phyloP scores from a whole-genome alignment of 257 asterid species.

The Rehmannia glutinosa region DNA sequence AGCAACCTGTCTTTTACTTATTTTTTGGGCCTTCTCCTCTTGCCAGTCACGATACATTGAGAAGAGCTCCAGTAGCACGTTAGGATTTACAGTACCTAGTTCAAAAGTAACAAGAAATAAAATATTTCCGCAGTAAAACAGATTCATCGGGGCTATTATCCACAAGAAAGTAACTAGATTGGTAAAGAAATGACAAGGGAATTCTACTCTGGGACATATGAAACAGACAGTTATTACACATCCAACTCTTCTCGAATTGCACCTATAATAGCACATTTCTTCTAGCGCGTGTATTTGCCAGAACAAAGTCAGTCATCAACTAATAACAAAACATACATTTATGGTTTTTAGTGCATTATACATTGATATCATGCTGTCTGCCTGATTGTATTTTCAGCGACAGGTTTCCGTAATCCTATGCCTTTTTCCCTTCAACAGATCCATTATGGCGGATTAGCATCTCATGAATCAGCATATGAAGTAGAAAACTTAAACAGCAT shows the following conservation, averaged over 20 bases:
- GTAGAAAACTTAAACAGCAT: neutral
- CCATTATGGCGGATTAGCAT: neutral
- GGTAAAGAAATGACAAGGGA: neutral
- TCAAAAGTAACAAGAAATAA: constrained; percentile 22
- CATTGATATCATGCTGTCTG: neutral
- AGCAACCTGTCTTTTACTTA: constrained; percentile 71
- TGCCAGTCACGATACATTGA: constrained; percentile 81
- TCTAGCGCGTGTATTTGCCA: neutral
- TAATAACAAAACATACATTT: neutral
- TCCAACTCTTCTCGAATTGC: constrained; percentile 2
- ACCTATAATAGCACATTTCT: neutral
- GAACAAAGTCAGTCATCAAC: neutral
- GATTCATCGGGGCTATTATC: constrained; percentile 1
- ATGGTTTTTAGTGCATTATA: neutral
- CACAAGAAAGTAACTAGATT: constrained; percentile 4
- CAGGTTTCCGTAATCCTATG: neutral
- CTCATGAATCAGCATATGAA: neutral
- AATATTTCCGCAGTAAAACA: constrained; percentile 14
- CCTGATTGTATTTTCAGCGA: constrained; percentile 2
- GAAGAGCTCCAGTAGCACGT: constrained; percentile 86
- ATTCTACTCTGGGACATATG: neutral
- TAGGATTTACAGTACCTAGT: constrained; percentile 72
- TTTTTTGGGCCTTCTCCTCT: constrained; percentile 60
- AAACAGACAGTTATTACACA: neutral
- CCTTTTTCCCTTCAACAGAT: neutral